Conservation (phyloP, 164 flowering plant species). For the Aristolochia fimbriata region DNA sequence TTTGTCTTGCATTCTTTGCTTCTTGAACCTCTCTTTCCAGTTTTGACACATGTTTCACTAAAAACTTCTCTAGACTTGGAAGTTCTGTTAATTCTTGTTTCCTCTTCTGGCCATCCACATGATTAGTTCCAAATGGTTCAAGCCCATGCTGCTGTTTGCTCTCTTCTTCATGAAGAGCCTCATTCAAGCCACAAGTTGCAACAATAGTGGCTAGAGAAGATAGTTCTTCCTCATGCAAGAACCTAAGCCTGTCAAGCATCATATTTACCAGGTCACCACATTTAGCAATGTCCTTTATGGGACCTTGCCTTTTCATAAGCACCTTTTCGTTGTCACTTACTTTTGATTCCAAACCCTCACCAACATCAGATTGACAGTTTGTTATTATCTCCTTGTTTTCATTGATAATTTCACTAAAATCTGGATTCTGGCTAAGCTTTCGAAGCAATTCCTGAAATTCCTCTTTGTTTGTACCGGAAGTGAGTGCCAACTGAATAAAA, state of each 20-base stretch:
- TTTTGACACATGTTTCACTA: conserved; percentile 77
- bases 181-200: conserved; percentile 92
- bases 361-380: conserved; percentile 45
- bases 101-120: conserved; percentile 14
- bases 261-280: conserved; percentile 40
- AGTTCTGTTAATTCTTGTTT: conserved; percentile 34
- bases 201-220: conserved; percentile 91
- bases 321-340: conserved; percentile 9
- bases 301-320: conserved; percentile 23
- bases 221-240: conserved; percentile 73
- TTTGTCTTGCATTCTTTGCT: conserved; percentile 44
- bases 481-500: conserved; percentile 53
- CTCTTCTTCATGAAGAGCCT: conserved; percentile 61
- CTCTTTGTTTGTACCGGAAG: conserved; percentile 37
- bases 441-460: conserved; percentile 54
- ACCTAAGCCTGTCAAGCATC: conserved; percentile 73
- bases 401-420: conserved; percentile 24
- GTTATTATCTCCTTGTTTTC: conserved; percentile 33
- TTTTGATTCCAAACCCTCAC: conserved; percentile 27
- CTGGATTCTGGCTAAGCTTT: conserved; percentile 72
- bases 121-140: conserved; percentile 8
- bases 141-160: conserved; percentile 26
- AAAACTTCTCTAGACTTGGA: conserved; percentile 71
- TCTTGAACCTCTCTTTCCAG: conserved; percentile 81
- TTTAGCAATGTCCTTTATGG: conserved; percentile 13